Conservation (phyloP, 2,329 filamentous ascomycete species). For the Penicillium vulpinum region DNA sequence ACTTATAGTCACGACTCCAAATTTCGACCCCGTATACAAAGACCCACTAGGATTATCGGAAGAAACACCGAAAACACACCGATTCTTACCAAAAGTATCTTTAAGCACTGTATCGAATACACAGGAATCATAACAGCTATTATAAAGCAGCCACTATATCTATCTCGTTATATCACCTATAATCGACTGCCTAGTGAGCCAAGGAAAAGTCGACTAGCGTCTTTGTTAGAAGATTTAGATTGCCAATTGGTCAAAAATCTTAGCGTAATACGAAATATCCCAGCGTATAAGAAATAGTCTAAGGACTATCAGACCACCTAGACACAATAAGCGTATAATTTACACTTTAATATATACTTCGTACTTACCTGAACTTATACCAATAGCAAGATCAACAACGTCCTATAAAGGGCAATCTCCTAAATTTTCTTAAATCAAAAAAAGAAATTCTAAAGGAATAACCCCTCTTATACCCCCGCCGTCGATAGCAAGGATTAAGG, state of each 20-base stretch:
- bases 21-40: too few species aligned
- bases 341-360: too few species aligned
- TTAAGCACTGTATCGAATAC: constrained; percentile 21
- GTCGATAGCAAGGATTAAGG: constrained; percentile 29
- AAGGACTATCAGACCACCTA: constrained; percentile 21
- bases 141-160: constrained; percentile 19
- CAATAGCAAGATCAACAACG: constrained; percentile 13
- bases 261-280: constrained; percentile 10
- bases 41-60: too few species aligned
- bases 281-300: constrained; percentile 17
- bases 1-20: constrained; percentile 19
- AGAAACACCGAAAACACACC: constrained; percentile 21
- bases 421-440: constrained; percentile 16
- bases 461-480: constrained; percentile 25
- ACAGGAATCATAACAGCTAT: constrained; percentile 23
- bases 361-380: constrained; percentile 18
- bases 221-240: too few species aligned
- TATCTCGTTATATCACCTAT: constrained; percentile 14
- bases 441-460: constrained; percentile 17
- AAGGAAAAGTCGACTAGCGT: too few species aligned
- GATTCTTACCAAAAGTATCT: constrained; percentile 16
- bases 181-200: too few species aligned
- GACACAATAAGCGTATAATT: too few species aligned
- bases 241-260: too few species aligned
- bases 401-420: constrained; percentile 16